Conservation (phyloP, 2,329 filamentous ascomycete genomes). For the Nannizziopsis arthrosporioides region DNA sequence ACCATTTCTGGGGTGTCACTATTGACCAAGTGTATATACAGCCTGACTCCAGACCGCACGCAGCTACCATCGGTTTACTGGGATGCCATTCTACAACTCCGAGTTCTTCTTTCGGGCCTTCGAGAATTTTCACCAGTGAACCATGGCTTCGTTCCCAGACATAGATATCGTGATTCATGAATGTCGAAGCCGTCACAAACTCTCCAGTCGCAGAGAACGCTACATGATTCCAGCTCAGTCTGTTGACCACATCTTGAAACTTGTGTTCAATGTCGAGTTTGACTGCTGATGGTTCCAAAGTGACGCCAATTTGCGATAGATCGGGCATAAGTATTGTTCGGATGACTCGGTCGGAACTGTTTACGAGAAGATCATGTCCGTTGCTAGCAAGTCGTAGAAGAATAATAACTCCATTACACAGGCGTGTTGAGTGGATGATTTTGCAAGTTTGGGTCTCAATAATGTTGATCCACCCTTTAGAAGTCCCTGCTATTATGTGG, state of each 20-base stretch:
- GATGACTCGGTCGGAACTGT: slow-evolving; percentile 89
- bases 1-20: slow-evolving; percentile 91
- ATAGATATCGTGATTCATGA: slow-evolving; percentile 97
- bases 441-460: slow-evolving; percentile 71
- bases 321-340: slow-evolving; percentile 85
- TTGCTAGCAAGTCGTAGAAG: slow-evolving; percentile 74
- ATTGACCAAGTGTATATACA: slow-evolving; percentile 95
- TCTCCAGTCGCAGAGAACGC: slow-evolving; percentile 89
- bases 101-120: slow-evolving; percentile 91
- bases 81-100: slow-evolving; percentile 98
- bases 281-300: slow-evolving; percentile 73
- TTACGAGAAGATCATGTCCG: slow-evolving; percentile 78
- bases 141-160: slow-evolving; percentile 94
- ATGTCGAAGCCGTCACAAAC: slow-evolving; percentile 91
- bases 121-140: slow-evolving; percentile 89
- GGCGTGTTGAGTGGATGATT: slow-evolving; percentile 79
- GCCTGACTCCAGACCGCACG: slow-evolving; percentile 84
- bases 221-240: slow-evolving; percentile 91
- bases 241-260: slow-evolving; percentile 94
- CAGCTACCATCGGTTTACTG: slow-evolving; percentile 70
- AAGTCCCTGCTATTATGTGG: slow-evolving; percentile 85
- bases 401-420: slow-evolving; percentile 78
- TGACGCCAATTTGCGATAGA: slow-evolving; percentile 39
- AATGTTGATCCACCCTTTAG: slow-evolving; percentile 91
- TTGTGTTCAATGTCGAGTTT: slow-evolving; percentile 91